phyloP scores from a whole-genome alignment of 768 basidiomycete genomes.

The Podaxis rugospora region DNA sequence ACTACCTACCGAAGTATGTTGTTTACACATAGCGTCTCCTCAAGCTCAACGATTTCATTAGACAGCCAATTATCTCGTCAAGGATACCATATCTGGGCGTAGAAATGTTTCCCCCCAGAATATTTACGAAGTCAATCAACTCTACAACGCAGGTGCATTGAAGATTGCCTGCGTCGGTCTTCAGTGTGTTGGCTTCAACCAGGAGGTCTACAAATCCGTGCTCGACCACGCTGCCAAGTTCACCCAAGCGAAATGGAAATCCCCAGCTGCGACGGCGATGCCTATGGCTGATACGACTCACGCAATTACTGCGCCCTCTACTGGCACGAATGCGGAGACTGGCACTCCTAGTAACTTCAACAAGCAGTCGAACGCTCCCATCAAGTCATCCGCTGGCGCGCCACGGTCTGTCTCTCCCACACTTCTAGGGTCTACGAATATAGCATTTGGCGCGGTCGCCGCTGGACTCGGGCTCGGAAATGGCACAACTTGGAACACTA shows the following conservation, averaged over 20 bases:
- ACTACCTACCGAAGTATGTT: slow-evolving; percentile 54
- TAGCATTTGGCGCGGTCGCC: slow-evolving; percentile 4
- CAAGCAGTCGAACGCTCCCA: background rate
- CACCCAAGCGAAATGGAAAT: slow-evolving; percentile 34
- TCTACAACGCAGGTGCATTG: slow-evolving; percentile 70
- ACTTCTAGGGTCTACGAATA: background rate
- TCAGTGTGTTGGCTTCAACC: slow-evolving; percentile 75
- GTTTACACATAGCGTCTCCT: background rate
- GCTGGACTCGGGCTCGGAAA: slow-evolving; percentile 9
- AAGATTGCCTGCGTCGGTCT: slow-evolving; percentile 70
- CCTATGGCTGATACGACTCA: background rate
- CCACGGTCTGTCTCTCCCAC: slow-evolving; percentile 8
- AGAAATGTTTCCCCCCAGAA: slow-evolving; percentile 79
- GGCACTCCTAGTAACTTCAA: background rate
- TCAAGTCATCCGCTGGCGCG: background rate
- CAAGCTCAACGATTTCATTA: slow-evolving; percentile 22
- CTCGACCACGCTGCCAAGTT: slow-evolving; percentile 59
- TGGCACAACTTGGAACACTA: slow-evolving; percentile 4
- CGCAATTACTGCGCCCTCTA: background rate
- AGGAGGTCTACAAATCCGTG: slow-evolving; percentile 56
- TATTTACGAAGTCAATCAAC: slow-evolving; percentile 67
- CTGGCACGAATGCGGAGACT: background rate
- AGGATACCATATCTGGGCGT: slow-evolving; percentile 64
- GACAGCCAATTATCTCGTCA: slow-evolving; percentile 64
- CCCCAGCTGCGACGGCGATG: background rate